These are phyloP conservation scores for Globisporangium polare DNA, from an alignment of 352 stramenopile genomes.

Conservation along the genomic window DNA sequence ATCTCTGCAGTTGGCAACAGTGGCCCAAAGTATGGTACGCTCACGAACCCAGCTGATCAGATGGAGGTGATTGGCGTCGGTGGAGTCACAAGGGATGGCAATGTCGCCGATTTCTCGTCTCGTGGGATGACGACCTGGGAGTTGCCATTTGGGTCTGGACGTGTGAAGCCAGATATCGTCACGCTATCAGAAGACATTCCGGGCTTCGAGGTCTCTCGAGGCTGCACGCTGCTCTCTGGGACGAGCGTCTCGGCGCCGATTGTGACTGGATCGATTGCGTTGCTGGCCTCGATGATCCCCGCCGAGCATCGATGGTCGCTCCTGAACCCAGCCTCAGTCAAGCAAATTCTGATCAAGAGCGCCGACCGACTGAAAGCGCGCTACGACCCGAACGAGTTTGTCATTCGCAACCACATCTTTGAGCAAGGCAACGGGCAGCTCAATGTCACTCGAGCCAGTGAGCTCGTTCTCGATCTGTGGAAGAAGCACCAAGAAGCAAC, in stretches of 20 bases:
- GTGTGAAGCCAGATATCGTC: conserved; percentile 84
- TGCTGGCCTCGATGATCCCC: conserved; percentile 73
- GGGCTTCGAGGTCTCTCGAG: conserved; percentile 42
- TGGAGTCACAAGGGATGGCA: conserved; percentile 45
- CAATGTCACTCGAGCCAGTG: conserved; percentile 59
- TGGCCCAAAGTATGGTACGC: conserved; percentile 77
- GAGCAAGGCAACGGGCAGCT: conserved; percentile 80
- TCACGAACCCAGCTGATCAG: conserved; percentile 85
- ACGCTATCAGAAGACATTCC: conserved; percentile 64
- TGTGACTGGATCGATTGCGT: conserved; percentile 64
- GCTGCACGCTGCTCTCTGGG: conserved; percentile 65
- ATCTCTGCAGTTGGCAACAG: conserved; percentile 84
- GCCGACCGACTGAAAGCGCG: conserved; percentile 39
- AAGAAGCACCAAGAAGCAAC: conserved; percentile 20
- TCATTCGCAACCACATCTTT: conserved; percentile 76
- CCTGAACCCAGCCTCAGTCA: conserved; percentile 64
- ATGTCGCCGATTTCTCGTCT: conserved; percentile 77
- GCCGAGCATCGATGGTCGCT: conserved; percentile 45
- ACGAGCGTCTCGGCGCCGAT: conserved; percentile 86
- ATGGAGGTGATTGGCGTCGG: conserved; percentile 83
- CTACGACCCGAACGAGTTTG: conserved; percentile 27
- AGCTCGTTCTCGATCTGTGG: conserved; percentile 40
- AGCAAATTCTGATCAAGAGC: conserved; percentile 61
- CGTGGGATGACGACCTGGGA: conserved; percentile 87
- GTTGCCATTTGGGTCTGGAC: conserved; percentile 70